phyloP scores from a whole-genome alignment of 352 stramenopile genomes.

The Thraustochytrium striatum region DNA sequence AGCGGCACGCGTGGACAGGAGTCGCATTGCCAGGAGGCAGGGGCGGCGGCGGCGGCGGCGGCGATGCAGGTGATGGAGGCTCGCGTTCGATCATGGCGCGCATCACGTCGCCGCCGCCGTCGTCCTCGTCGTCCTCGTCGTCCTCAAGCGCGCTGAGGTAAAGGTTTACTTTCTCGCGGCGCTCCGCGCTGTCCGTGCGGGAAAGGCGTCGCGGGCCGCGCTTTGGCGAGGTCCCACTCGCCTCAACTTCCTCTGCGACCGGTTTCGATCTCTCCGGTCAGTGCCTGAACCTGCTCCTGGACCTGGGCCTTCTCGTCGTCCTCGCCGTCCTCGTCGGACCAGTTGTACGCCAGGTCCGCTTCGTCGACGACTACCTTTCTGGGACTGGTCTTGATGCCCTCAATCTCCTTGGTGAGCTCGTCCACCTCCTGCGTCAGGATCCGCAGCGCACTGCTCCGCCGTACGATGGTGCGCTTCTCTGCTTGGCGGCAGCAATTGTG shows the following conservation, averaged over 20 bases:
- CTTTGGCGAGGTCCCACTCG: too few relatives aligned
- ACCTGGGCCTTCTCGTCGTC: slow-evolving; percentile 56
- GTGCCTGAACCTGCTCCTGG: slow-evolving; percentile 16
- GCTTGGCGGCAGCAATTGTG: too few relatives aligned
- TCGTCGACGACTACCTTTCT: neutral
- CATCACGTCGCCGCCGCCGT: neutral
- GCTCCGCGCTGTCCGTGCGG: neutral
- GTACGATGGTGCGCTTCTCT: neutral
- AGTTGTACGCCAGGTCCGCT: neutral
- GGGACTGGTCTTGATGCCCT: slow-evolving; percentile 32
- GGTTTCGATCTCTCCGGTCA: neutral
- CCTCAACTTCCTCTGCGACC: neutral
- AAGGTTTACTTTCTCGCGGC: neutral
- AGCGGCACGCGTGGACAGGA: neutral
- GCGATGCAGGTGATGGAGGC: too few relatives aligned
- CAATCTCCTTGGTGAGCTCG: slow-evolving; percentile 16
- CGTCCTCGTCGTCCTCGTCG: slow-evolving; percentile 12
- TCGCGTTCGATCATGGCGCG: neutral
- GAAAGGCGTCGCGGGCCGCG: neutral
- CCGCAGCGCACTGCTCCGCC: slow-evolving; percentile 6
- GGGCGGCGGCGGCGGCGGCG: too few relatives aligned
- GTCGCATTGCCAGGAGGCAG: neutral
- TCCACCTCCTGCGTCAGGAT: slow-evolving; percentile 42
- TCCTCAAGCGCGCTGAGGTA: slow-evolving; percentile 23
- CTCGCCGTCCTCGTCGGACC: slow-evolving; percentile 49